Conservation (phyloP, 2,329 filamentous ascomycete species). For the Ophiostoma fasciatum region DNA sequence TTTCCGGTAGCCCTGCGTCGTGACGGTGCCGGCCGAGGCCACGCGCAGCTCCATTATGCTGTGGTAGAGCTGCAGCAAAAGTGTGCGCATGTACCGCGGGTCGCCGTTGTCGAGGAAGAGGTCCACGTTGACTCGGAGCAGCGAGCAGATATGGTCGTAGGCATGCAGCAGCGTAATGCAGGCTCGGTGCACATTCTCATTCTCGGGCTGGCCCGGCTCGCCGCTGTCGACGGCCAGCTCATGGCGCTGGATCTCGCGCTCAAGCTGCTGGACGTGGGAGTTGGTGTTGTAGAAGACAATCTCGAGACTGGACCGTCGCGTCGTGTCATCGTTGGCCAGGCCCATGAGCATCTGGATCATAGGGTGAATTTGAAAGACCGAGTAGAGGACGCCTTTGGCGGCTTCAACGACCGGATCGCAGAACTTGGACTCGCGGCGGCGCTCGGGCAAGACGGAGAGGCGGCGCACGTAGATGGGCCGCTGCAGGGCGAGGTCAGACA, state of each 20-base stretch:
- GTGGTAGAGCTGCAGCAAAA: constrained; percentile 49
- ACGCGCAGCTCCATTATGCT: constrained; percentile 53
- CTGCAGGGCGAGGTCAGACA: constrained; percentile 36
- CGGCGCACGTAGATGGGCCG: constrained; percentile 49
- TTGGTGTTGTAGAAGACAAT: constrained; percentile 55
- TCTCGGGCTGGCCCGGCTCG: constrained; percentile 32
- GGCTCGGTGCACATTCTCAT: constrained; percentile 48
- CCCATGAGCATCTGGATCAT: constrained; percentile 52
- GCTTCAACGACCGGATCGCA: constrained; percentile 48
- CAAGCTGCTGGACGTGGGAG: constrained; percentile 49
- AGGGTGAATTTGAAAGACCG: constrained; percentile 52
- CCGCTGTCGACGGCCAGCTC: constrained; percentile 33
- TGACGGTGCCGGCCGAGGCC: constrained; percentile 19
- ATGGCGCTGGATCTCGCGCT: constrained; percentile 49
- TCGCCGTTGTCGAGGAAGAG: constrained; percentile 50
- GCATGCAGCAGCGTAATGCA: constrained; percentile 49
- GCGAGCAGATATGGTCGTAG: constrained; percentile 49
- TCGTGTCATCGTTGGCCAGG: constrained; percentile 43
- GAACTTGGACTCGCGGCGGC: constrained; percentile 45
- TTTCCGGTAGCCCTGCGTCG: constrained; percentile 17
- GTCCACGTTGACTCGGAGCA: constrained; percentile 46
- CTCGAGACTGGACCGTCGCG: constrained; percentile 48
- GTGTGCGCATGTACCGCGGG: constrained; percentile 49
- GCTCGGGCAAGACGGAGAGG: constrained; percentile 47
- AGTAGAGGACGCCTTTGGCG: constrained; percentile 51